Evolutionary conservation across 208 protist genomes (phyloP).

Genomic region (Phytomonas francai): DNA sequence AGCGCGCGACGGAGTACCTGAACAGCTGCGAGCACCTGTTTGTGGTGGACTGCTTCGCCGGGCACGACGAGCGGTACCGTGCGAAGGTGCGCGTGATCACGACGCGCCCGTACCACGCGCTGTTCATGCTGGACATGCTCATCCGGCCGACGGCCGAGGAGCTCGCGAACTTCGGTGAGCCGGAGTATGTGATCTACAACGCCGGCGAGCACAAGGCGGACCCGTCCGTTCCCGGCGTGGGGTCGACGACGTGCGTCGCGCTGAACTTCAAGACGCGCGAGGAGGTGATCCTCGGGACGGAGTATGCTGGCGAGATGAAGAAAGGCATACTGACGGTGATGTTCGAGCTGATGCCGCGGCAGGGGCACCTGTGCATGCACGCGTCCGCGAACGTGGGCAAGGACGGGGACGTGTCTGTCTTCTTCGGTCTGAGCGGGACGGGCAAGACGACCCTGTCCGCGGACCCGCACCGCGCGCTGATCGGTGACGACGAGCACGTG

Average conservation of each 20-base stretch:
- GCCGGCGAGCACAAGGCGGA: slow-evolving; percentile 89
- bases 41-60: slow-evolving; percentile 92
- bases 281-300: slow-evolving; percentile 93
- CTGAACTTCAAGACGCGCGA: slow-evolving; percentile 83
- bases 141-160: slow-evolving; percentile 90
- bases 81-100: slow-evolving; percentile 92
- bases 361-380: slow-evolving; percentile 91
- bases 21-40: slow-evolving; percentile 89
- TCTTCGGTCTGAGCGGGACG: slow-evolving; percentile 90
- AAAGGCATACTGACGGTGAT: slow-evolving; percentile 96
- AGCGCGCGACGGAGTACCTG: slow-evolving; percentile 89
- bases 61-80: slow-evolving; percentile 87
- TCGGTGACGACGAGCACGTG: slow-evolving; percentile 92
- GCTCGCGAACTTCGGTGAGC: slow-evolving; percentile 88
- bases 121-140: slow-evolving; percentile 97
- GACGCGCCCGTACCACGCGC: slow-evolving; percentile 91
- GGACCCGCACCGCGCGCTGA: slow-evolving; percentile 76
- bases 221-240: slow-evolving; percentile 80
- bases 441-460: slow-evolving; percentile 92
- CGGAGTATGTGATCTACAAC: slow-evolving; percentile 95
- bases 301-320: slow-evolving; percentile 98
- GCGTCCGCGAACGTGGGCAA: slow-evolving; percentile 86
- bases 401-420: slow-evolving; percentile 69
- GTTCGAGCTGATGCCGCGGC: slow-evolving; percentile 93
- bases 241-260: slow-evolving; percentile 55